Conservation (phyloP, 2,329 filamentous ascomycete genomes). For the Penicillium frequentans region DNA sequence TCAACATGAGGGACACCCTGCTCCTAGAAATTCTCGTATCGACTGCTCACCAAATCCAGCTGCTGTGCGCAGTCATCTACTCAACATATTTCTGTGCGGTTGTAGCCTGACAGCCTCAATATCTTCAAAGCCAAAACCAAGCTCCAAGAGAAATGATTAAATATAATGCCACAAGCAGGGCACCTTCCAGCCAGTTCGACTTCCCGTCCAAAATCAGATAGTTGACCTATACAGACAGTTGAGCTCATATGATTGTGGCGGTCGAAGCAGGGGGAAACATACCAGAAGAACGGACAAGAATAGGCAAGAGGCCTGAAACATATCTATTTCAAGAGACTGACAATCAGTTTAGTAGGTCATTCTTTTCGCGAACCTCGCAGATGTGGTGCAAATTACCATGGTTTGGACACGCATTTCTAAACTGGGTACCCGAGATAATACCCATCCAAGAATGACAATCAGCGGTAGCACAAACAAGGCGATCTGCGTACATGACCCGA, state of each 20-base stretch:
- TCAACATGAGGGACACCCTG: no score
- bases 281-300: slow-evolving; percentile 56
- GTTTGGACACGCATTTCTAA: slow-evolving; percentile 53
- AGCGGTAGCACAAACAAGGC: slow-evolving; percentile 62
- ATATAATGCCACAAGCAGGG: slow-evolving; percentile 60
- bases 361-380: background rate
- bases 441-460: slow-evolving; percentile 63
- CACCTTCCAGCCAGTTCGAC: slow-evolving; percentile 61
- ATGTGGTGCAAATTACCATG: slow-evolving; percentile 48
- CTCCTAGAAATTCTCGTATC: no score
- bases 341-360: slow-evolving; percentile 11
- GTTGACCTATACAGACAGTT: slow-evolving; percentile 50
- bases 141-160: slow-evolving; percentile 62
- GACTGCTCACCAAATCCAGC: no score
- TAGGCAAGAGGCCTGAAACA: slow-evolving; percentile 74
- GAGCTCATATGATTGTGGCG: background rate
- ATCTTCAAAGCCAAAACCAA: slow-evolving; percentile 42
- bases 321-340: slow-evolving; percentile 74
- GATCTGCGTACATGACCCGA: slow-evolving; percentile 67
- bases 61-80: no score
- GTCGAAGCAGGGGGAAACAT: slow-evolving; percentile 7
- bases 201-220: slow-evolving; percentile 64
- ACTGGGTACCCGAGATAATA: no score
- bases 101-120: no score
- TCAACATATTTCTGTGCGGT: no score